Evolutionary conservation across 2,329 filamentous ascomycete genomes (phyloP).

Genomic region (Fusarium camptoceras): DNA sequence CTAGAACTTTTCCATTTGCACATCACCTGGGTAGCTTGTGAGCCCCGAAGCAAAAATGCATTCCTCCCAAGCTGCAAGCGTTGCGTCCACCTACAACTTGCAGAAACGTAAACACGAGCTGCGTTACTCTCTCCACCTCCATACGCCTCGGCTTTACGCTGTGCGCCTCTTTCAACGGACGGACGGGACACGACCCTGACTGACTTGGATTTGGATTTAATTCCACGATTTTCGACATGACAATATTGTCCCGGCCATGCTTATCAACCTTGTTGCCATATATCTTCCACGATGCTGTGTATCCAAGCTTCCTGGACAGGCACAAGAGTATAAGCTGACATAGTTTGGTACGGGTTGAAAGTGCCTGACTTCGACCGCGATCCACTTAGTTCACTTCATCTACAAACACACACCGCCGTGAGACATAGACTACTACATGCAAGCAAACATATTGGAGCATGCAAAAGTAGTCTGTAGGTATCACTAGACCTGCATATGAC

Average conservation of each 20-base stretch:
- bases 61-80: slow-evolving; percentile 24
- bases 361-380: slow-evolving; percentile 9
- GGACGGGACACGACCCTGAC: slow-evolving; percentile 3
- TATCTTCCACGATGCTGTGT: neutral
- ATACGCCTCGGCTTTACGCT: slow-evolving; percentile 6
- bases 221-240: neutral
- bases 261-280: slow-evolving; percentile 13
- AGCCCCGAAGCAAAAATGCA: slow-evolving; percentile 15
- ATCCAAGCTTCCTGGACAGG: slow-evolving; percentile 9
- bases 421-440: slow-evolving; percentile 13
- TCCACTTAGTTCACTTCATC: slow-evolving; percentile 18
- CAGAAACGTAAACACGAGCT: slow-evolving; percentile 27
- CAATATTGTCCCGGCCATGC: neutral
- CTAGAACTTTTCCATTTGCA: neutral
- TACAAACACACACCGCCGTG: slow-evolving; percentile 34
- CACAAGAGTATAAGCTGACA: slow-evolving; percentile 2
- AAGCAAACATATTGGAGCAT: slow-evolving; percentile 13
- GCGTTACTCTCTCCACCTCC: slow-evolving; percentile 17
- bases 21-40: slow-evolving; percentile 18
- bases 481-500: slow-evolving; percentile 3
- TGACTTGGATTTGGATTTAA: neutral
- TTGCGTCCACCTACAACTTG: slow-evolving; percentile 20
- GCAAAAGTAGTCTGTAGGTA: neutral
- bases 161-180: slow-evolving; percentile 17
- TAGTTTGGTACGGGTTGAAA: neutral